Conservation (phyloP, 2,329 filamentous ascomycete species). For the Fusarium verticillioides region DNA sequence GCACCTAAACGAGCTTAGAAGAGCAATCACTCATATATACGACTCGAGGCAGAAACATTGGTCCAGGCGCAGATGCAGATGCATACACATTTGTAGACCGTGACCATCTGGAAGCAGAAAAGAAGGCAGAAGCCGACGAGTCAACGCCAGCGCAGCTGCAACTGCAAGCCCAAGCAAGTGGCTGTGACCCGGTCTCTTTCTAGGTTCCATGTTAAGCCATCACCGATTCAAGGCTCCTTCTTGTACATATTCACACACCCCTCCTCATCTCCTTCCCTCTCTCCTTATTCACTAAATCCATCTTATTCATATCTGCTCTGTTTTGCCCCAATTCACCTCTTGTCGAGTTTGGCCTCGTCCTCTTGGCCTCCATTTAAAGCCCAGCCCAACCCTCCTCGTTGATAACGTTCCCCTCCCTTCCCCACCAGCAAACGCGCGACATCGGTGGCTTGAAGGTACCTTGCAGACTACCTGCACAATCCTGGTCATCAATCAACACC, state of each 20-base stretch:
- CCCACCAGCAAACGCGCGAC: conserved; percentile 37
- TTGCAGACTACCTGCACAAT: conserved; percentile 43
- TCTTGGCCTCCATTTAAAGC: conserved; percentile 18
- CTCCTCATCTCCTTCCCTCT: conserved; percentile 8
- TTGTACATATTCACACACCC: conserved; percentile 32
- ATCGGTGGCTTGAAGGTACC: conserved; percentile 44
- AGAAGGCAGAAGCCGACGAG: conserved; percentile 21
- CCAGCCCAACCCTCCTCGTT: conserved; percentile 10
- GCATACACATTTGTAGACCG: conserved; percentile 20
- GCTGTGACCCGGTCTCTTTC: conserved; percentile 20
- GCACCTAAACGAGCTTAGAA: conserved; percentile 3
- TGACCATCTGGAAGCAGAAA: conserved; percentile 9
- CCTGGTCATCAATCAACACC: conserved; percentile 39
- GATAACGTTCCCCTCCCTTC: conserved; percentile 4
- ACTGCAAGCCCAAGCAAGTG: conserved; percentile 6
- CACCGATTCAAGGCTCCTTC: conserved; percentile 12
- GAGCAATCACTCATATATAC: conserved; percentile 13
- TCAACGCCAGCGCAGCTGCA: conserved; percentile 30
- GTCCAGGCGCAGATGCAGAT: conserved; percentile 18
- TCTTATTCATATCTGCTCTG: conserved; percentile 16
- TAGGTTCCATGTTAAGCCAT: conserved; percentile 9
- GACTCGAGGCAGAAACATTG: conserved; percentile 17
- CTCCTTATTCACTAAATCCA: conserved; percentile 12
- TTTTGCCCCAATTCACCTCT: conserved; percentile 2
- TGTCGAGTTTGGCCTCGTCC: conserved; percentile 12